Evolutionary conservation across 768 basidiomycete species (phyloP).

Genomic region (Tylopilus rubrobrunneus): DNA sequence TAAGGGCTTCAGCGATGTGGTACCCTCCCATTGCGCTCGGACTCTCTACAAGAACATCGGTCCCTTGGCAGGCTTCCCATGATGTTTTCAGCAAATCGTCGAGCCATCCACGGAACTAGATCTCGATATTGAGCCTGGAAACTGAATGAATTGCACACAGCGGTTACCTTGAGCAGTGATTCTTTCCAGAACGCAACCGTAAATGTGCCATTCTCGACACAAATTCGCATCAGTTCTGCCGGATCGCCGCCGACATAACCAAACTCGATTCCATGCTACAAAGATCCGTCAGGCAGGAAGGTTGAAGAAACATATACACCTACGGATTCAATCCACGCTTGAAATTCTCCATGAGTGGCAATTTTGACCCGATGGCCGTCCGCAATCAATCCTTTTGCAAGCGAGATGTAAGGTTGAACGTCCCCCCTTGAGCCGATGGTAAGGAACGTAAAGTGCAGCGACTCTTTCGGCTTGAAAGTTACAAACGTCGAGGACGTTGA

Average conservation of each 20-base stretch:
- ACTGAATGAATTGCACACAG: neutral
- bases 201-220: slow-evolving; percentile 97
- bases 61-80: slow-evolving; percentile 95
- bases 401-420: slow-evolving; percentile 96
- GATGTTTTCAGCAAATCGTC: slow-evolving; percentile 94
- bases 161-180: slow-evolving; percentile 72
- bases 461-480: slow-evolving; percentile 87
- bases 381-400: slow-evolving; percentile 85
- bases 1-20: slow-evolving; percentile 93
- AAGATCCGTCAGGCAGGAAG: slow-evolving; percentile 4
- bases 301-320: slow-evolving; percentile 29
- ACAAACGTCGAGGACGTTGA: slow-evolving; percentile 95
- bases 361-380: slow-evolving; percentile 90
- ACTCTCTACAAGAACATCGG: slow-evolving; percentile 91
- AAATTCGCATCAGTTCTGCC: slow-evolving; percentile 95
- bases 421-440: slow-evolving; percentile 97
- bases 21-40: slow-evolving; percentile 97
- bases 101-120: slow-evolving; percentile 93
- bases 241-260: slow-evolving; percentile 95
- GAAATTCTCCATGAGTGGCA: slow-evolving; percentile 93
- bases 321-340: slow-evolving; percentile 92
- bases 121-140: slow-evolving; percentile 4
- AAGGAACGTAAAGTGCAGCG: slow-evolving; percentile 87
- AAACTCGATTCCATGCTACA: slow-evolving; percentile 92
- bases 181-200: slow-evolving; percentile 95